Conservation (phyloP, 441 rosid genomes). For the Eruca vesicaria region DNA sequence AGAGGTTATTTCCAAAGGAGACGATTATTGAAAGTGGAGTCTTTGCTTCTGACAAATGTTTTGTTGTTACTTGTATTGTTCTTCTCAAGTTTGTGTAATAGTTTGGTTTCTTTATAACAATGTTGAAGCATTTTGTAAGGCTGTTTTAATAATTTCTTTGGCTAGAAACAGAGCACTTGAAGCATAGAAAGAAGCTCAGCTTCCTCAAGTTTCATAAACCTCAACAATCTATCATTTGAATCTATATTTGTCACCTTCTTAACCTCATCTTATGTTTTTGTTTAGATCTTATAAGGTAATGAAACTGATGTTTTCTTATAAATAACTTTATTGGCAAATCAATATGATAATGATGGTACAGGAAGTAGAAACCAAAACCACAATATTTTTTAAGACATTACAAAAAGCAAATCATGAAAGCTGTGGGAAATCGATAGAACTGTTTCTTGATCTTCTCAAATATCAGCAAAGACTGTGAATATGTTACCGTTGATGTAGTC, state of each 20-base stretch:
- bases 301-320: background rate
- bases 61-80: background rate
- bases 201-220: background rate
- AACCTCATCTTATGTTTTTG: background rate
- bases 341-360: constrained; percentile 4
- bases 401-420: constrained; percentile 17
- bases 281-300: background rate
- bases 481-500: constrained; percentile 69
- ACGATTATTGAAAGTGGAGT: constrained; percentile 52
- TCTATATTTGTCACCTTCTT: background rate
- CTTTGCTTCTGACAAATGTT: background rate
- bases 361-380: constrained; percentile 8
- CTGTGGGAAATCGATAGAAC: background rate
- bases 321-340: constrained; percentile 22
- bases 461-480: constrained; percentile 56
- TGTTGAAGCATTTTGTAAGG: background rate
- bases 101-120: background rate
- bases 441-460: constrained; percentile 35
- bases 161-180: background rate
- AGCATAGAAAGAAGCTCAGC: background rate
- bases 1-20: constrained; percentile 84
- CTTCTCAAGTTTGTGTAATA: background rate
- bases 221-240: constrained; percentile 1
- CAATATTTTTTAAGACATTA: constrained; percentile 3
- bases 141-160: background rate